These are phyloP conservation scores for Hortiboletus flavorubellus DNA, from an alignment of 768 basidiomycete genomes.

Conservation along the genomic window DNA sequence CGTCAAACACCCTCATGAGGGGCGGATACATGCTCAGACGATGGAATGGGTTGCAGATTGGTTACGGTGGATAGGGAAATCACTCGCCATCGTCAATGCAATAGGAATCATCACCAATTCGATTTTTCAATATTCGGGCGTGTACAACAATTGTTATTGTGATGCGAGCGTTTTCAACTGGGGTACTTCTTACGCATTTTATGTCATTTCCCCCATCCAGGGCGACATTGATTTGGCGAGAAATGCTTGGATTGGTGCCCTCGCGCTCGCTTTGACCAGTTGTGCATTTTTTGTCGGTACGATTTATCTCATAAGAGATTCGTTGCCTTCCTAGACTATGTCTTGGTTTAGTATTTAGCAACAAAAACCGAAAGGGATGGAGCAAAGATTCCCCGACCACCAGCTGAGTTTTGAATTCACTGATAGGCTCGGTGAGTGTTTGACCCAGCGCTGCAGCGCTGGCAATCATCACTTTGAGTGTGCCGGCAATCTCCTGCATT, in stretches of 20 bases:
- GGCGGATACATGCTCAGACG: background rate
- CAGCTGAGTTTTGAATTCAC: too few species aligned
- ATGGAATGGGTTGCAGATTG: conserved; percentile 3
- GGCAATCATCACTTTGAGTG: background rate
- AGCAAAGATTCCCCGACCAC: too few species aligned
- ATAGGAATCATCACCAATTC: conserved; percentile 25
- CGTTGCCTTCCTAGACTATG: conserved; percentile 8
- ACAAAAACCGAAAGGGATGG: too few species aligned
- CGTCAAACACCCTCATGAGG: background rate
- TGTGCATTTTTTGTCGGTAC: conserved; percentile 26
- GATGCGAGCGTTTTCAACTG: conserved; percentile 22
- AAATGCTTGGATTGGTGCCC: conserved; percentile 37
- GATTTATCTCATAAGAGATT: conserved; percentile 29
- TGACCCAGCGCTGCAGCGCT: too few species aligned
- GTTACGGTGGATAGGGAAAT: conserved; percentile 28
- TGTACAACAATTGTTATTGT: conserved; percentile 31
- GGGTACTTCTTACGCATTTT: conserved; percentile 23
- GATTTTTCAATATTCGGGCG: conserved; percentile 28
- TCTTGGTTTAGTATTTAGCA: background rate
- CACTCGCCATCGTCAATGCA: conserved; percentile 28
- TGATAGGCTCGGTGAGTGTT: too few species aligned
- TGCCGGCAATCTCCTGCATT: background rate
- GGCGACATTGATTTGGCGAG: conserved; percentile 27
- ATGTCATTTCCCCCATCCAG: conserved; percentile 19
- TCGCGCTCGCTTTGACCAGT: conserved; percentile 25